Percentiles rank a stretch among this genome's conserved stretches.
Evolutionary conservation across 306 rosid genomes (phyloP).

Genomic region (Quercus engelmannii): DNA sequence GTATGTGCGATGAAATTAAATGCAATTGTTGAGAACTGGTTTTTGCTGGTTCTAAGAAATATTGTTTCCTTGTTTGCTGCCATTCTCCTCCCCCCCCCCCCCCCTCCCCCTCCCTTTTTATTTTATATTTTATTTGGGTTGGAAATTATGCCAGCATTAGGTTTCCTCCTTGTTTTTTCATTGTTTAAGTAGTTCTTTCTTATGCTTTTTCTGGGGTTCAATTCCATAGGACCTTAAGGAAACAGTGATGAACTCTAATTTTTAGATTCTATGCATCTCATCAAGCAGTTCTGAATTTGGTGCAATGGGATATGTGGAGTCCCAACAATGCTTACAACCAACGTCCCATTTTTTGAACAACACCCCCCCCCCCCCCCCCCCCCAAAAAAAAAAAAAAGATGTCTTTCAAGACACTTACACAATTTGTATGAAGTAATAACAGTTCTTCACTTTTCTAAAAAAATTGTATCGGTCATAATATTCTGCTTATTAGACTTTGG

Average conservation of each 20-base stretch:
- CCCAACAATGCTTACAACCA: not conserved
- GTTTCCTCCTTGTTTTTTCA: not conserved
- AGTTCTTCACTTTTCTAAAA: not conserved
- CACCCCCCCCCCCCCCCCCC: too few species aligned
- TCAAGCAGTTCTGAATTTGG: not conserved
- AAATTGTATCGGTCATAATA: not conserved
- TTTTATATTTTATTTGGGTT: not conserved
- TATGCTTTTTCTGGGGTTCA: not conserved
- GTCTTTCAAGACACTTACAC: not conserved
- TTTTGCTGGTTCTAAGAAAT: not conserved
- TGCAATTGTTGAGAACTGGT: not conserved
- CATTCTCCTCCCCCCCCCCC: not conserved
- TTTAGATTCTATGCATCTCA: not conserved
- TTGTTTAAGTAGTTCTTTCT: not conserved
- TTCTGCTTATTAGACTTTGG: constrained; percentile 13
- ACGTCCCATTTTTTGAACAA: not conserved
- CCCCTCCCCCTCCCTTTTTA: not conserved
- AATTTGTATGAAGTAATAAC: not conserved
- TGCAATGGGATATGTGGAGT: not conserved
- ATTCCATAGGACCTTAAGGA: not conserved
- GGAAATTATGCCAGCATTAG: not conserved
- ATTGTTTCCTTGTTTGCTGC: not conserved
- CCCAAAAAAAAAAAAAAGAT: too few species aligned
- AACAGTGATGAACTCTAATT: not conserved
- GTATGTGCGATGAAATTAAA: not conserved